Evolutionary conservation across 805 yeast genomes (phyloP).

Genomic region (Hanseniaspora jakobsenii): DNA sequence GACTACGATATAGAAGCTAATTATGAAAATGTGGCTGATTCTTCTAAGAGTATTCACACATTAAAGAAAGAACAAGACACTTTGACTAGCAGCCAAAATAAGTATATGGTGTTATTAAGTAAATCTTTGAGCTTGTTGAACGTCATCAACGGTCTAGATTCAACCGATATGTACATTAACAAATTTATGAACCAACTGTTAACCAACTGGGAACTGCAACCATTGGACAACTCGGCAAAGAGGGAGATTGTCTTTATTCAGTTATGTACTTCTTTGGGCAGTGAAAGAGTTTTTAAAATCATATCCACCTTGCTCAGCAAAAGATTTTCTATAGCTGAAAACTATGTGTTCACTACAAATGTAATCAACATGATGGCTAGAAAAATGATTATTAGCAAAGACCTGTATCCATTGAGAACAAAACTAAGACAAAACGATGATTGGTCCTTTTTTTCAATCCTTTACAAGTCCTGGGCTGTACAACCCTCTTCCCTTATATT

Average conservation of each 20-base stretch:
- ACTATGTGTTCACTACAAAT: slow-evolving; percentile 50
- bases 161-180: slow-evolving; percentile 62
- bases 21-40: background rate
- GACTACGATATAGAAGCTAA: slow-evolving; percentile 24
- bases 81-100: background rate
- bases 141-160: slow-evolving; percentile 22
- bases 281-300: slow-evolving; percentile 72
- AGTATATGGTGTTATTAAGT: background rate
- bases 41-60: background rate
- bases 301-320: slow-evolving; percentile 60
- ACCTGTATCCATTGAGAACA: slow-evolving; percentile 55
- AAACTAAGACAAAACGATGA: slow-evolving; percentile 60
- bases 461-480: slow-evolving; percentile 85
- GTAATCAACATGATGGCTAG: slow-evolving; percentile 82
- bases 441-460: slow-evolving; percentile 53
- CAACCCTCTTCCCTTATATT: slow-evolving; percentile 82
- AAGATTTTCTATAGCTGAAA: slow-evolving; percentile 37
- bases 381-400: slow-evolving; percentile 75
- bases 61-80: background rate
- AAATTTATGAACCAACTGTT: slow-evolving; percentile 63
- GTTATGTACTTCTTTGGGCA: slow-evolving; percentile 64
- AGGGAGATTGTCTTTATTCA: slow-evolving; percentile 77
- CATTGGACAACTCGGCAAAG: slow-evolving; percentile 30
- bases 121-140: slow-evolving; percentile 25
- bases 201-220: slow-evolving; percentile 42